phyloP scores from a whole-genome alignment of 192 early-diverging fungal species.

The Umbelopsis vinacea region DNA sequence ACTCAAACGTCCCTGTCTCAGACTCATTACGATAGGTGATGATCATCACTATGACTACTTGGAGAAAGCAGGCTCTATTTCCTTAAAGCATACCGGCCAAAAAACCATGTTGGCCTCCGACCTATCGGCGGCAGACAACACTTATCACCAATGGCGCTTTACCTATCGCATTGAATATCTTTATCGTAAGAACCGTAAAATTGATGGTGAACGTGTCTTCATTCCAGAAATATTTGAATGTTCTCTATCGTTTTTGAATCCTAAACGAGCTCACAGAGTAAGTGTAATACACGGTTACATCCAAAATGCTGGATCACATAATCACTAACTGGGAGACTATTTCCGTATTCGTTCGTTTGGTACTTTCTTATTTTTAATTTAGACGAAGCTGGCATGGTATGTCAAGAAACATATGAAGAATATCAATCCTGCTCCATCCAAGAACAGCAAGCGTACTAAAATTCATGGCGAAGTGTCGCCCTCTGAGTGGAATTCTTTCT shows the following conservation, averaged over 20 bases:
- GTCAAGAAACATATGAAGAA: constrained; percentile 24
- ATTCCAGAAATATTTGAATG: constrained; percentile 47
- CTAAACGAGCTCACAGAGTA: constrained; percentile 42
- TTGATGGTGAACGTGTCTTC: constrained; percentile 45
- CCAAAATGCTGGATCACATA: neutral
- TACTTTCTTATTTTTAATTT: neutral
- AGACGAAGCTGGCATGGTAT: constrained; percentile 27
- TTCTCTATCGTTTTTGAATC: constrained; percentile 48
- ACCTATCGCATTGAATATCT: constrained; percentile 47
- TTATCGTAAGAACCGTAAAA: constrained; percentile 44
- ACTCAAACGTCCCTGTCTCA: constrained; percentile 40
- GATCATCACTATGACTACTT: constrained; percentile 46
- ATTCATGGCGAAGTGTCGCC: constrained; percentile 25
- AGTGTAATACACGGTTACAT: neutral
- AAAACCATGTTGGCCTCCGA: constrained; percentile 45
- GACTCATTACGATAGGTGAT: constrained; percentile 47
- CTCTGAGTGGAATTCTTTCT: constrained; percentile 23
- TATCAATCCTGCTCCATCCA: constrained; percentile 7
- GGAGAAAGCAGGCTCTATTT: constrained; percentile 47
- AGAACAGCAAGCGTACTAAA: constrained; percentile 11
- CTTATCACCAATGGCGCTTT: constrained; percentile 36
- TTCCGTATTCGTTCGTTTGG: neutral
- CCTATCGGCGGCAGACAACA: constrained; percentile 32
- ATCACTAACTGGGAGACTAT: too few species aligned
- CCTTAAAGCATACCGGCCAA: constrained; percentile 43